Base-by-base conservation (phyloP, 2,329 filamentous ascomycete species). In the Domatiomyces globalis region DNA sequence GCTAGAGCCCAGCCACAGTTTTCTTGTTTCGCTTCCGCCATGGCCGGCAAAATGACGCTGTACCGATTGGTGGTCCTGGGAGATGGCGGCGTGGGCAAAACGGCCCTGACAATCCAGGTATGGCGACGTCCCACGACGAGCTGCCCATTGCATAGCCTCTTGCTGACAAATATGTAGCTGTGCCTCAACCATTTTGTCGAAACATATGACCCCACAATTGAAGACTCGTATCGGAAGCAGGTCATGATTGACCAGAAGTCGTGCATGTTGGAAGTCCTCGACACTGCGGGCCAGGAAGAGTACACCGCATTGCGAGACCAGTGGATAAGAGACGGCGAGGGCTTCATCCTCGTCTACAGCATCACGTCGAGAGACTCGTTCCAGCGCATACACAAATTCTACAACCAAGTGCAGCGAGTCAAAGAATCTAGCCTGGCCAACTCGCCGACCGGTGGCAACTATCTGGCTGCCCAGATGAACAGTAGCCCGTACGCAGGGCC, bases 111-210 rank as follows among this genome's bases (percentile, higher is more conserved):
- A 53, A 95, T 95, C 66, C 88, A 81, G 72, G 78, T 76, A 42
- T 47, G 54, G 56, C 15, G 42, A 10, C 45, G 12, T 42, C 29
- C 22, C 27, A 25, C 17, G 27, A 18, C 27, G 17, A 49, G 10
- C 29, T 17, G 22, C 46, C 25, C 51, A 27, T 25, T 19, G 17
- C 49, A 9, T 6, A 18, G 17, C 48, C 36, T 6, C 17, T 47
- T 27, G 20, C 17, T 42, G 49, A 44, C 51, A 53, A 43, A 55
- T 55, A 49, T 46, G 7, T 63, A 98, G 81, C 77, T 98, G 63
- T 96, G 92, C 69, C 73, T 96, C 65, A 94, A 96, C 71, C 92
- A 98, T 71, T 98, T 98, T 68, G 89, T 96, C 63, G 90, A 96
- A 73, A 95, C 88, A 46, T 83, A 83, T 64, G 79, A 83, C 64